These are phyloP conservation scores for Xylaria sp. DNA, from an alignment of 2,329 filamentous ascomycete species.

Conservation along the genomic window DNA sequence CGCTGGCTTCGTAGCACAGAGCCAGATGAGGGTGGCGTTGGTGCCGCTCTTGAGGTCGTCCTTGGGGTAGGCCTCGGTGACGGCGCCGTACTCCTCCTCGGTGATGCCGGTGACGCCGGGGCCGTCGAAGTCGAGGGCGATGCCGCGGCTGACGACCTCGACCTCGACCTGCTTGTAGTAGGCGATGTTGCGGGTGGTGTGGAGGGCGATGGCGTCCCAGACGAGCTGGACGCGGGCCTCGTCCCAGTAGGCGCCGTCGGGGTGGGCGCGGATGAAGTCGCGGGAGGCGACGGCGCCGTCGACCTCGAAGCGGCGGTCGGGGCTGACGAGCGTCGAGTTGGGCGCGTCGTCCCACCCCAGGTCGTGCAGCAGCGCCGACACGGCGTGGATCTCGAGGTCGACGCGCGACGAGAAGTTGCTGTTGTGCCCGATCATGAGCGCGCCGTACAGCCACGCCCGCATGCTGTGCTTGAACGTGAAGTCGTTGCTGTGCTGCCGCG, in stretches of 20 bases:
- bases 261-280: slow-evolving; percentile 28
- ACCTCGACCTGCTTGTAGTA: slow-evolving; percentile 30
- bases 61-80: slow-evolving; percentile 21
- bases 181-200: slow-evolving; percentile 31
- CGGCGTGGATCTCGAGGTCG: slow-evolving; percentile 30
- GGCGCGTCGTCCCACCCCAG: slow-evolving; percentile 31
- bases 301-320: slow-evolving; percentile 34
- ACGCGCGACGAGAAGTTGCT: slow-evolving; percentile 25
- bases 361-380: slow-evolving; percentile 29
- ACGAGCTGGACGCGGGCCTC: slow-evolving; percentile 26
- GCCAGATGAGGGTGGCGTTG: slow-evolving; percentile 28
- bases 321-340: slow-evolving; percentile 18
- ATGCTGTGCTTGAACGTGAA: slow-evolving; percentile 30
- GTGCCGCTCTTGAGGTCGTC: slow-evolving; percentile 26
- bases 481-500: slow-evolving; percentile 23
- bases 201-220: slow-evolving; percentile 31
- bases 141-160: slow-evolving; percentile 23
- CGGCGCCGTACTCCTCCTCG: slow-evolving; percentile 18
- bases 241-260: slow-evolving; percentile 24
- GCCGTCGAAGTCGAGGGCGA: slow-evolving; percentile 30
- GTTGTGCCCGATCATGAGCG: slow-evolving; percentile 26
- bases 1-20: slow-evolving; percentile 25
- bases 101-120: slow-evolving; percentile 15
- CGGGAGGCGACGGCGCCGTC: slow-evolving; percentile 33
- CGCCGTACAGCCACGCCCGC: slow-evolving; percentile 30